These are phyloP conservation scores for Salvia splendens DNA, from an alignment of 257 asterid genomes.

Conservation along the genomic window DNA sequence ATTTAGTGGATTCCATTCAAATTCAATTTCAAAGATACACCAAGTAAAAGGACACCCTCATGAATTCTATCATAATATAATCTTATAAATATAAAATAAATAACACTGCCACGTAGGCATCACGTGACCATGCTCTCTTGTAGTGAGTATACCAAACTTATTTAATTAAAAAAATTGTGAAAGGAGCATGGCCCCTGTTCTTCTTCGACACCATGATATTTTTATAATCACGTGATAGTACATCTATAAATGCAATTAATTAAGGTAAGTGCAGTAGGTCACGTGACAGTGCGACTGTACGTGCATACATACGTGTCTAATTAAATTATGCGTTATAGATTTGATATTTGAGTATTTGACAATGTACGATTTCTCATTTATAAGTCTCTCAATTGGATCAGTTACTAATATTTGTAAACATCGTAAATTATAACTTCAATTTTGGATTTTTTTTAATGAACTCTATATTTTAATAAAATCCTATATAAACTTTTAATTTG, in stretches of 20 bases:
- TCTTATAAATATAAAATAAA: background rate
- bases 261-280: slow-evolving; percentile 19
- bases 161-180: background rate
- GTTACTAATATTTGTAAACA: too few species aligned
- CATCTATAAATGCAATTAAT: slow-evolving; percentile 24
- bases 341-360: background rate
- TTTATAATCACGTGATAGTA: slow-evolving; percentile 29
- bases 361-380: background rate
- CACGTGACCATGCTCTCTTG: slow-evolving; percentile 39
- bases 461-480: too few species aligned
- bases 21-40: too few species aligned
- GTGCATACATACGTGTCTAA: slow-evolving; percentile 18
- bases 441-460: too few species aligned
- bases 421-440: too few species aligned
- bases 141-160: background rate
- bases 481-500: too few species aligned
- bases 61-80: too few species aligned
- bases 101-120: slow-evolving; percentile 25
- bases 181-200: slow-evolving; percentile 22
- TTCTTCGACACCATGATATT: slow-evolving; percentile 26
- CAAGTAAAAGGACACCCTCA: too few species aligned
- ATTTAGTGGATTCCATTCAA: too few species aligned
- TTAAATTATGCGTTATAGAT: slow-evolving; percentile 22
- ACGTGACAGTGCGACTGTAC: slow-evolving; percentile 32
- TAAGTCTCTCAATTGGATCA: too few species aligned